Conservation (phyloP, 2,329 filamentous ascomycete species). For the Fusarium sororula region DNA sequence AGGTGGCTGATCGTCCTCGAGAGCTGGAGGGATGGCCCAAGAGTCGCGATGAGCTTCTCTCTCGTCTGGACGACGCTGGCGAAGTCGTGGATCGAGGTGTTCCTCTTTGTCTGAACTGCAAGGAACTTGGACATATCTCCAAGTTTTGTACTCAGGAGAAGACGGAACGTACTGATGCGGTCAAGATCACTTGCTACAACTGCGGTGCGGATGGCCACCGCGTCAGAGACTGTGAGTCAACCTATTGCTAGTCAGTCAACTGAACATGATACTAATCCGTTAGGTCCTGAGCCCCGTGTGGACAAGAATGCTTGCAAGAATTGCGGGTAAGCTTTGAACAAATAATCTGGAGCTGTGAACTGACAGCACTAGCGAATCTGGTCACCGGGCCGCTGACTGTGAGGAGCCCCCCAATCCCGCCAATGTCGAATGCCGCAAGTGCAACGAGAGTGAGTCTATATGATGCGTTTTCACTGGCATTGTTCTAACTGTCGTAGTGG, state of each 20-base stretch:
- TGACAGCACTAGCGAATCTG: conserved; percentile 52
- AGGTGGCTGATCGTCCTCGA: conserved; percentile 65
- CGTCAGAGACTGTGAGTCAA: conserved; percentile 70
- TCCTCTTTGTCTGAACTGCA: conserved; percentile 71
- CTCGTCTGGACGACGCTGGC: conserved; percentile 72
- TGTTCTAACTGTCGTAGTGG: conserved; percentile 51
- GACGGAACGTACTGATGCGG: conserved; percentile 54
- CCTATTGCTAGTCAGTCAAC: neutral
- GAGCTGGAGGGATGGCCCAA: conserved; percentile 70
- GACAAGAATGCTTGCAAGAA: conserved; percentile 75
- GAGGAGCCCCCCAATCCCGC: conserved; percentile 69
- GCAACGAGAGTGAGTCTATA: conserved; percentile 62
- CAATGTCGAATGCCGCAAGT: conserved; percentile 72
- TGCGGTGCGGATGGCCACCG: conserved; percentile 72
- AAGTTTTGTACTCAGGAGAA: conserved; percentile 69
- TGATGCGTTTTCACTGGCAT: neutral
- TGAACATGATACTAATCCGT: conserved; percentile 11
- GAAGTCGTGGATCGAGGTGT: conserved; percentile 68
- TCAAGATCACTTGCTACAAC: conserved; percentile 69
- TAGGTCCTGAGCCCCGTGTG: conserved; percentile 67
- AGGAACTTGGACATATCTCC: conserved; percentile 69
- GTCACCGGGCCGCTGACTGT: conserved; percentile 62
- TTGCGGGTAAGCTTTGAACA: conserved; percentile 59
- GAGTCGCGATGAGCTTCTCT: conserved; percentile 66
- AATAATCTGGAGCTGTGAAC: neutral